These are phyloP conservation scores for Magnaporthiopsis poae DNA, from an alignment of 2,329 filamentous ascomycete genomes.

Conservation along the genomic window DNA sequence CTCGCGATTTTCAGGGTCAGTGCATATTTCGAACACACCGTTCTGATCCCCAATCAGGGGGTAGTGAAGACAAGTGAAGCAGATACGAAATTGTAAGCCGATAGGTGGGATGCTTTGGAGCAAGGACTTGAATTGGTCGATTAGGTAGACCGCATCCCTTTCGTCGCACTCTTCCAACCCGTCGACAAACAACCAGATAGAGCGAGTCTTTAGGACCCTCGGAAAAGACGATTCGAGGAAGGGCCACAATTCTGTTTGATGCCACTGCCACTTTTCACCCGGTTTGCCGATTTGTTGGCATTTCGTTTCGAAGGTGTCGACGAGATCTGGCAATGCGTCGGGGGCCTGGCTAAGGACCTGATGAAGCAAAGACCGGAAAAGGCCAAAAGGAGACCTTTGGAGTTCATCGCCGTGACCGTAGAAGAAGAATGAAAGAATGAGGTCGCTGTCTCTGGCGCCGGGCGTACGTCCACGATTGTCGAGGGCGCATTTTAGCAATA, in stretches of 20 bases:
- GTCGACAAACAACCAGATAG: conserved; percentile 24
- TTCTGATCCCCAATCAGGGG: conserved; percentile 19
- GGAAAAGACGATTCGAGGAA: conserved; percentile 16
- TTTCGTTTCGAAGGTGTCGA: background rate
- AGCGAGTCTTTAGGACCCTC: conserved; percentile 13
- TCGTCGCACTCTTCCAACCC: conserved; percentile 26
- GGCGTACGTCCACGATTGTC: too few species aligned
- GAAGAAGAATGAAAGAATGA: conserved; percentile 27
- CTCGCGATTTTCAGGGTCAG: too few species aligned
- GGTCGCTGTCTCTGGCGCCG: background rate
- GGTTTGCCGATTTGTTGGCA: conserved; percentile 8
- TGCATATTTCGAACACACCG: conserved; percentile 17
- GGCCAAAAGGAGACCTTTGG: conserved; percentile 23
- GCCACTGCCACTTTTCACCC: conserved; percentile 21
- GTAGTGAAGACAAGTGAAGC: conserved; percentile 24
- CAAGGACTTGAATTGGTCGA: conserved; percentile 15
- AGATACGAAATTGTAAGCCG: conserved; percentile 17
- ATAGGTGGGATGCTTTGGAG: conserved; percentile 14
- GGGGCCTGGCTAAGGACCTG: conserved; percentile 21
- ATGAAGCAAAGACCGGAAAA: conserved; percentile 25
- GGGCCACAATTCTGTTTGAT: conserved; percentile 15
- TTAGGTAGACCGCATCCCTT: conserved; percentile 15
- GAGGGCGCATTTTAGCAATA: too few species aligned
- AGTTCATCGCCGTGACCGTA: conserved; percentile 22
- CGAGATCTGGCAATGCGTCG: conserved; percentile 13